phyloP scores from a whole-genome alignment of 176 grass and related monocot species.

The Eremochloa ophiuroides region DNA sequence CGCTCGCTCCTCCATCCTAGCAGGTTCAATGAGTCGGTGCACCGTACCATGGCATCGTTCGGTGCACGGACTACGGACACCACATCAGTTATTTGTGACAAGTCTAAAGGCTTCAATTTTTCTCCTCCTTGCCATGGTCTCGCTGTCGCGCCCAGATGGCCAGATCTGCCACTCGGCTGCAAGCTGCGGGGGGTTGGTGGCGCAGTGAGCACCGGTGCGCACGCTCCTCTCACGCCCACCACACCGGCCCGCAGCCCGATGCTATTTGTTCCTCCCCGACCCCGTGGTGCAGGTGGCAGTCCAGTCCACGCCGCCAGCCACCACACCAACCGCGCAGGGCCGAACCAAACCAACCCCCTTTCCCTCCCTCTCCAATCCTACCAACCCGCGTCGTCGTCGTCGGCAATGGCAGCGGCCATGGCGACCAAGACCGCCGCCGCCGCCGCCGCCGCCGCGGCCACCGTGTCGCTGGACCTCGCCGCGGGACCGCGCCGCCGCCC shows the following conservation, averaged over 20 bases:
- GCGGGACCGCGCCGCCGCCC: neutral
- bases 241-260: neutral
- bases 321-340: slow-evolving; percentile 3
- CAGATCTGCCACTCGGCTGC: too few relatives aligned
- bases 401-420: slow-evolving; percentile 27
- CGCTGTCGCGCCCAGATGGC: too few relatives aligned
- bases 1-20: too few relatives aligned
- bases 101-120: too few relatives aligned
- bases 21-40: too few relatives aligned
- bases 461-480: slow-evolving; percentile 27
- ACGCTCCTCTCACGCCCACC: too few relatives aligned
- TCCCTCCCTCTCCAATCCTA: neutral
- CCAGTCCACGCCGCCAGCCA: slow-evolving; percentile 16
- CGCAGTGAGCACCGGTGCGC: too few relatives aligned
- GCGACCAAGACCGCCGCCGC: slow-evolving; percentile 39
- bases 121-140: too few relatives aligned
- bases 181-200: too few relatives aligned
- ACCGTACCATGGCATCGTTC: too few relatives aligned
- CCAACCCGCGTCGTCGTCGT: neutral
- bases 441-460: neutral
- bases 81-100: too few relatives aligned
- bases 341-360: neutral
- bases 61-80: too few relatives aligned
- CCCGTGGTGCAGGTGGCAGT: neutral
- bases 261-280: slow-evolving; percentile 23